These are phyloP conservation scores for Apodospora peruviana DNA, from an alignment of 495 filamentous ascomycete species.

Conservation along the genomic window DNA sequence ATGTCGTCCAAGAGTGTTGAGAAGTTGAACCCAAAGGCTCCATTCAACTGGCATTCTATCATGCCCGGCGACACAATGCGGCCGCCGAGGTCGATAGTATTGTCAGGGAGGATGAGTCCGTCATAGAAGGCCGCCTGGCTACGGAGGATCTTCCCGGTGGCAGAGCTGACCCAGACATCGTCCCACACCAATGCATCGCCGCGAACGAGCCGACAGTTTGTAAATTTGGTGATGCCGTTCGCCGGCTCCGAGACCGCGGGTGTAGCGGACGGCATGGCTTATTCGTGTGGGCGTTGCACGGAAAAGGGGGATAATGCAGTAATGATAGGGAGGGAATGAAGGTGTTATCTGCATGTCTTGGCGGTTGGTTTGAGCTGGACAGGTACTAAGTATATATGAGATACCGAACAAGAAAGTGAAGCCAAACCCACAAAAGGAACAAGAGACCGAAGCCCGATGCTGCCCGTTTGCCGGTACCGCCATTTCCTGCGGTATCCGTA, in stretches of 20 bases:
- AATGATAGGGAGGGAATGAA: no score
- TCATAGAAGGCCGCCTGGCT: constrained; percentile 74
- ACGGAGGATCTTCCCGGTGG: constrained; percentile 68
- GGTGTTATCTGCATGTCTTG: no score
- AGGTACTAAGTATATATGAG: no score
- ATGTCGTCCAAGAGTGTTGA: constrained; percentile 62
- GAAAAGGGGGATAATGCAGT: no score
- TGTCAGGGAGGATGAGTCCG: constrained; percentile 52
- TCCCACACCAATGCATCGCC: constrained; percentile 57
- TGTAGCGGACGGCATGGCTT: constrained; percentile 2
- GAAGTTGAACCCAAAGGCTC: constrained; percentile 82
- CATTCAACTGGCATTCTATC: constrained; percentile 83
- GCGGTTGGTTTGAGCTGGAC: no score
- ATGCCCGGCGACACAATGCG: constrained; percentile 75
- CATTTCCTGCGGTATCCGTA: no score
- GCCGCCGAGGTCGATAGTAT: constrained; percentile 65
- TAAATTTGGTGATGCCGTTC: constrained; percentile 70
- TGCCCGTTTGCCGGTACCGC: no score
- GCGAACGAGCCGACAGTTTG: constrained; percentile 69
- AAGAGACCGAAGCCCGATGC: no score
- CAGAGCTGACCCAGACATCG: constrained; percentile 74
- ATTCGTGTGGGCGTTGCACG: no score
- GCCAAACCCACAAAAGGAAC: no score
- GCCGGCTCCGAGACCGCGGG: not conserved
- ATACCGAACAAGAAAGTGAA: no score